These are phyloP conservation scores for Boeremia lycopersici DNA, from an alignment of 2,329 filamentous ascomycete species.

Conservation along the genomic window DNA sequence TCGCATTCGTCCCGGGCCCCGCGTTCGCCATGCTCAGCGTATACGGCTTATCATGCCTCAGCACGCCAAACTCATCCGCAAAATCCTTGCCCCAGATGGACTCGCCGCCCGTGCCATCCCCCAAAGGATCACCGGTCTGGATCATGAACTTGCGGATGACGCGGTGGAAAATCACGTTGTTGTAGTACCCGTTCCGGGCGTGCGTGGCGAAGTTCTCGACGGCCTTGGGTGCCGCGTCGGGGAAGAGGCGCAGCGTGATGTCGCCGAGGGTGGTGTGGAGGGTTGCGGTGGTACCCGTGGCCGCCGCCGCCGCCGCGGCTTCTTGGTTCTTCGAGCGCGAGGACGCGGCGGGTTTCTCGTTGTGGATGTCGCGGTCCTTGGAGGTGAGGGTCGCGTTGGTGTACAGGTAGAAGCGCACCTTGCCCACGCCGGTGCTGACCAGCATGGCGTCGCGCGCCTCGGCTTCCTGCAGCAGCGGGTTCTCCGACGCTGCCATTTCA, in stretches of 20 bases:
- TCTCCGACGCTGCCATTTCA: conserved; percentile 94
- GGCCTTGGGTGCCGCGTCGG: conserved; percentile 87
- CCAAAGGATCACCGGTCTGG: conserved; percentile 81
- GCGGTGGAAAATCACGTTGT: conserved; percentile 95
- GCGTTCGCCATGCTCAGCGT: conserved; percentile 98
- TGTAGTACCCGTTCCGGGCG: conserved; percentile 89
- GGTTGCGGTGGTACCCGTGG: conserved; percentile 79
- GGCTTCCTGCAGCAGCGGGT: conserved; percentile 90
- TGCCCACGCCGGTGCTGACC: conserved; percentile 80
- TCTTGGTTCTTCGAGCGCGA: conserved; percentile 53
- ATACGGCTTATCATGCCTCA: conserved; percentile 95
- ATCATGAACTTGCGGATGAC: conserved; percentile 99
- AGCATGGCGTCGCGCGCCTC: conserved; percentile 90
- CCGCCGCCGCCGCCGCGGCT: conserved; percentile 64
- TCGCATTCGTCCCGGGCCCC: conserved; percentile 91
- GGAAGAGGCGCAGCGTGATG: conserved; percentile 91
- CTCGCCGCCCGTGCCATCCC: conserved; percentile 88
- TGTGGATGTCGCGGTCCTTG: conserved; percentile 82
- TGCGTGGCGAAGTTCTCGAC: conserved; percentile 98
- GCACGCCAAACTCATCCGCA: conserved; percentile 87
- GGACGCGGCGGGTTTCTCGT: conserved; percentile 81
- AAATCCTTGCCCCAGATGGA: conserved; percentile 94
- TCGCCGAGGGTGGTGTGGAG: conserved; percentile 94
- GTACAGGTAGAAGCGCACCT: conserved; percentile 97
- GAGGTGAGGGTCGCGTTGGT: conserved; percentile 77